Evolutionary conservation across 75 land plant genomes (phyloP), one percentile per base, ranked within the genome.

Genomic region (Azolla pinnata): DNA sequence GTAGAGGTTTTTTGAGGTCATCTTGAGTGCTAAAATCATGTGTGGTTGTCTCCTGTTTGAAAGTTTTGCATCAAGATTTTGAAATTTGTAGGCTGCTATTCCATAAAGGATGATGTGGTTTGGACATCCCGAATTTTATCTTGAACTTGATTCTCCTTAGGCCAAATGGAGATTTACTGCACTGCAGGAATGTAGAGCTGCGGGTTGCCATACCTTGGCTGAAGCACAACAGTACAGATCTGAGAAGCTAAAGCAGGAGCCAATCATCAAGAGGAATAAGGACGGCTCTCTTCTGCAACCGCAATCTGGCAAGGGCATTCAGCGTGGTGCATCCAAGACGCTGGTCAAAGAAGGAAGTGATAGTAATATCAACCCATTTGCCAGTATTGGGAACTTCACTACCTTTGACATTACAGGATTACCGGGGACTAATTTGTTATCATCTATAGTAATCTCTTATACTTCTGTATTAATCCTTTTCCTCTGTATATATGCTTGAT

Each of bases 161-260:
- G n/a, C n/a, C n/a, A n/a, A n/a, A n/a, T 32, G 29, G 29, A 16
- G 62, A 9, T 59, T 60, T 61, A 29, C 49, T 50, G 17, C 28
- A 24, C 30, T 70, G 31, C 76, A 95, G 99, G 99, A 89, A 70
- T 81, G 71, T 51, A 69, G 85, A 21, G 72, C 82, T 61, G 91
- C 88, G 50, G 99, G 99, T 18, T 95, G 96, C 59, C 86, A 63
- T 28, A 83, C 96, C 35, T 33, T 77, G 59, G 78, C 77, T 26
- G 97, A 90, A 33, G 91, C 75, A 42, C 79, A 86, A 50, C 56
- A 54, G 30, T 86, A 69, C 54, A 48, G 66, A 45, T 79, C 74
- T 50, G 81, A 81, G 33, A 95, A 84, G 74, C 74, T 66, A 56
- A 81, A 72, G 57, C 59, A 83, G 59, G 84, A 90, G 74, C 82